phyloP scores from a whole-genome alignment of 768 basidiomycete genomes.

The Agrocybe praecox region DNA sequence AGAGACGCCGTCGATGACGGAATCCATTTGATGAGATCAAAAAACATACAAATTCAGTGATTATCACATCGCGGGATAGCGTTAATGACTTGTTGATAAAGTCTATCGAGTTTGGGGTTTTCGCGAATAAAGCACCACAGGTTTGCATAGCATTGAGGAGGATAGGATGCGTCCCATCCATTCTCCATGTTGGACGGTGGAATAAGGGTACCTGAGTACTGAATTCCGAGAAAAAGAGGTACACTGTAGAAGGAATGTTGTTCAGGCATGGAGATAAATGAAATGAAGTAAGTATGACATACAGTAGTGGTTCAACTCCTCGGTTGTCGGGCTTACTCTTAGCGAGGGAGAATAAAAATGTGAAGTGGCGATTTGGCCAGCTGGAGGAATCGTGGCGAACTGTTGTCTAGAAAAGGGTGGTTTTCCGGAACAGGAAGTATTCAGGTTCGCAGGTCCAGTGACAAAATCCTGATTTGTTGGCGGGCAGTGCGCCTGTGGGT shows the following conservation, averaged over 20 bases:
- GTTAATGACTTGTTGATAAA: conserved; percentile 51
- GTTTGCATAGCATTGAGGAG: conserved; percentile 60
- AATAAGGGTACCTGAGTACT: conserved; percentile 56
- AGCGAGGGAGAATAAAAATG: conserved; percentile 31
- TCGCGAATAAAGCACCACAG: conserved; percentile 61
- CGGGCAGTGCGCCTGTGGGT: conserved; percentile 19
- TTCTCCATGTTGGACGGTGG: conserved; percentile 55
- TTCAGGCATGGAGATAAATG: conserved; percentile 6
- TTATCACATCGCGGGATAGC: conserved; percentile 47
- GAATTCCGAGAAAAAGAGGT: conserved; percentile 58
- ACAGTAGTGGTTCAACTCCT: conserved; percentile 63
- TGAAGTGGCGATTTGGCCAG: conserved; percentile 10
- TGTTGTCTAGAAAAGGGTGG: conserved; percentile 22
- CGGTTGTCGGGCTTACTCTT: conserved; percentile 31
- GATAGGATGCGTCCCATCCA: conserved; percentile 48
- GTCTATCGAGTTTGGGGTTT: conserved; percentile 44
- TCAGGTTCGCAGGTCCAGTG: conserved; percentile 24
- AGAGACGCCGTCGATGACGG: conserved; percentile 21
- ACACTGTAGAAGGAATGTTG: conserved; percentile 34
- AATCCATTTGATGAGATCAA: conserved; percentile 15
- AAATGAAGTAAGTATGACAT: conserved; percentile 25
- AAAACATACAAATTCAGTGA: conserved; percentile 57
- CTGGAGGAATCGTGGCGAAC: conserved; percentile 18
- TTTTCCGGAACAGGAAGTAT: conserved; percentile 22
- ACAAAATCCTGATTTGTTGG: conserved; percentile 20